Conservation (phyloP, 495 filamentous ascomycete genomes). For the Aspergillus steynii region DNA sequence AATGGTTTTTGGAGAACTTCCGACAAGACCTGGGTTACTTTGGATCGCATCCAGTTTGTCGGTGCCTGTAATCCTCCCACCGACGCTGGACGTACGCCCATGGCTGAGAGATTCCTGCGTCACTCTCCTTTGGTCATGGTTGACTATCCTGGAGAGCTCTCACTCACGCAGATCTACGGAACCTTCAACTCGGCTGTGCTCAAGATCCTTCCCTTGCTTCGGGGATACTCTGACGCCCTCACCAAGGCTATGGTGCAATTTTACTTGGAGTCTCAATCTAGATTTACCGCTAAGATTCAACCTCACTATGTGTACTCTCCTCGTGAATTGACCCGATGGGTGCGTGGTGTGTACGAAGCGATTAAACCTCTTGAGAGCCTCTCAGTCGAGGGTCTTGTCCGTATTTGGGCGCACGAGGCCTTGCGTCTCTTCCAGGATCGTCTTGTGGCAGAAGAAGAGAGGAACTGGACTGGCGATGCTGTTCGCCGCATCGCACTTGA, state of each 20-base stretch:
- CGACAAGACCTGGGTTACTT: conserved; percentile 95
- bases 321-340: conserved; percentile 96
- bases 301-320: conserved; percentile 99
- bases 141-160: conserved; percentile 94
- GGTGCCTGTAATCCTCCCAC: conserved; percentile 99
- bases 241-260: conserved; percentile 98
- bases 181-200: conserved; percentile 96
- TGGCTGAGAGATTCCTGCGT: conserved; percentile 89
- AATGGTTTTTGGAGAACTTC: conserved; percentile 98
- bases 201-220: conserved; percentile 93
- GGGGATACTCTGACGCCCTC: conserved; percentile 88
- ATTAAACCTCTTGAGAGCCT: conserved; percentile 88
- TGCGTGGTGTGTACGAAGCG: conserved; percentile 93
- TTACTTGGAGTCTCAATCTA: conserved; percentile 88
- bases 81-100: conserved; percentile 91
- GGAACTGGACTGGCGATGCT: conserved; percentile 88
- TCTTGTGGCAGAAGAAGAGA: conserved; percentile 89
- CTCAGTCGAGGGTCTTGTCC: conserved; percentile 85
- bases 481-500: conserved; percentile 83
- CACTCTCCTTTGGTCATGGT: conserved; percentile 98
- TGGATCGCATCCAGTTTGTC: conserved; percentile 98
- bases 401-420: conserved; percentile 98
- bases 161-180: conserved; percentile 93
- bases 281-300: conserved; percentile 94
- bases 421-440: conserved; percentile 95